Evolutionary conservation across 768 basidiomycete species (phyloP).

Genomic region (Mycena olivaceomarginata): DNA sequence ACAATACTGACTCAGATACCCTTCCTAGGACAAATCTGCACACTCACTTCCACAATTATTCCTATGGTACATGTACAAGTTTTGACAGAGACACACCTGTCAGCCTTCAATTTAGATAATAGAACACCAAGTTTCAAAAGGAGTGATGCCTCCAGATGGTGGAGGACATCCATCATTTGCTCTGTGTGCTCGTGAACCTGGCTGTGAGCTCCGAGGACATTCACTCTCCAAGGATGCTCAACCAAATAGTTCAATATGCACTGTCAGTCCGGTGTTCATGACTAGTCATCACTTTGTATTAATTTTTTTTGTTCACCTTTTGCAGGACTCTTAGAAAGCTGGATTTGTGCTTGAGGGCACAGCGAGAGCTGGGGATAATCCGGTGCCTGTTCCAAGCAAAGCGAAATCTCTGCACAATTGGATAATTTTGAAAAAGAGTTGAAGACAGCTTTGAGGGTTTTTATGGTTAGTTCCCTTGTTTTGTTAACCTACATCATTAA

Average conservation of each 20-base stretch:
- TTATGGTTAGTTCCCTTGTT: too few species aligned
- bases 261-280: neutral
- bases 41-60: neutral
- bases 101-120: neutral
- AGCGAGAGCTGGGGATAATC: neutral
- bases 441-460: neutral
- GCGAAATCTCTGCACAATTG: conserved; percentile 11
- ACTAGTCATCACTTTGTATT: too few species aligned
- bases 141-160: neutral
- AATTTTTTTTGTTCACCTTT: too few species aligned
- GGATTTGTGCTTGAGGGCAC: neutral
- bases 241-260: conserved; percentile 5
- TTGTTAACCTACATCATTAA: too few species aligned
- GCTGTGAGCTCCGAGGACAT: neutral
- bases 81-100: neutral
- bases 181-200: too few species aligned
- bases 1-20: neutral
- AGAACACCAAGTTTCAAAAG: conserved; percentile 5
- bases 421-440: neutral
- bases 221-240: neutral
- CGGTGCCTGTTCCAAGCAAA: conserved; percentile 9
- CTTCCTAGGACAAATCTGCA: neutral
- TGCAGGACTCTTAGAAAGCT: conserved; percentile 2
- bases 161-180: neutral
- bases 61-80: neutral